Base-by-base conservation (phyloP, 495 filamentous ascomycete genomes). In the Immersiella caudata region DNA sequence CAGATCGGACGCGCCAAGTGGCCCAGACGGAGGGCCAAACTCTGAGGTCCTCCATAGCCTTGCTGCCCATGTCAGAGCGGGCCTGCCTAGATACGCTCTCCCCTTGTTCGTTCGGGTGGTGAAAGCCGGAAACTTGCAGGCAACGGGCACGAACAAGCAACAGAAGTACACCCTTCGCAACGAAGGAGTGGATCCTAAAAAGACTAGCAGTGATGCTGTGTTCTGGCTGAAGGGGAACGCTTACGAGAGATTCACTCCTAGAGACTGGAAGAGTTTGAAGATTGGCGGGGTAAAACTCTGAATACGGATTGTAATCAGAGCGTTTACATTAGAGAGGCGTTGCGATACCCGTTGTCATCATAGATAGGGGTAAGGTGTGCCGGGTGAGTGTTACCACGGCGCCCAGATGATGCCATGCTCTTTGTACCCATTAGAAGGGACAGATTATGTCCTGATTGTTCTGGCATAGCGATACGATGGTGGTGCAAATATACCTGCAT, bases 121-220 rank as follows among this genome's bases (percentile, higher is more conserved):
- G 0, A 81, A 78, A 59, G 80, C 82, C 0, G 69, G 70, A 2
- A 40, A 73, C 8, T 84, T 89, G 74, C 84, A 89, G 62, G 79
- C 84, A 0, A 97, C 93, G 9, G 92, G 93, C 0, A 97, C 91
- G 67, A 91, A 93, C 68, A 97, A 97, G 79, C 91, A 95, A 74
- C 89, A 93, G 75, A 97, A 91, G 76, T 84, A 89, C 70, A 75
- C 79, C 0, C 75, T 97, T 65, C 80, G 91, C n/a, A 78, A 76
- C 0, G 83, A 94, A 67, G 94, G 93, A 0, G 92, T 95, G 1
- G 85, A 94, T 71, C 89, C 89, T 0, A 73, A 69, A 5, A 84
- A 84, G 51, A 83, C 88, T 0, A 83, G 81, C 0, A 63, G 61
- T 0, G 91, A 94, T 65, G 79, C 81, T 61, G n/a, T 96, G 40